A percentile compares a stretch with the other conserved stretches of the same genome.
phyloP scores from a whole-genome alignment of 2,329 filamentous ascomycete genomes.

The Neopestalotiopsis rosae region DNA sequence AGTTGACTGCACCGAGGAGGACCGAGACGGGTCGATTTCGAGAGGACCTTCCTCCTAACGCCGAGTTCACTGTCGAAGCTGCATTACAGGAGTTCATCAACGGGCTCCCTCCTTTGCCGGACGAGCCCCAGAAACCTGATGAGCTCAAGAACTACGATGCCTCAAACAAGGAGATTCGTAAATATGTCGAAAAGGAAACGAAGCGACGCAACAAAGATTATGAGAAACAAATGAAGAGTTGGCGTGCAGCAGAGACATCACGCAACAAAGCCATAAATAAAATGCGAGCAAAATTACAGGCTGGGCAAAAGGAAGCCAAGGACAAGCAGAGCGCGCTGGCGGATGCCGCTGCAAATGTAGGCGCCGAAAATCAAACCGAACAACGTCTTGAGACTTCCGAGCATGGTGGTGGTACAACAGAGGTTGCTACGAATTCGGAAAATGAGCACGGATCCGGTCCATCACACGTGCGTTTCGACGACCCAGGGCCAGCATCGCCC shows the following conservation, averaged over 20 bases:
- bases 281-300: constrained; percentile 49
- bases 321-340: constrained; percentile 39
- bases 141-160: constrained; percentile 1
- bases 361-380: constrained; percentile 23
- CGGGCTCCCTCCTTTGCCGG: constrained; percentile 49
- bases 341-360: constrained; percentile 21
- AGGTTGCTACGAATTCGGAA: background rate
- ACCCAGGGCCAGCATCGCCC: background rate
- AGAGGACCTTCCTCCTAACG: background rate
- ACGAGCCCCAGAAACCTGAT: constrained; percentile 57
- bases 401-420: background rate
- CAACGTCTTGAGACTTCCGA: constrained; percentile 29
- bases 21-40: background rate
- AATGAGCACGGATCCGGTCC: background rate
- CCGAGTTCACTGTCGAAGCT: background rate
- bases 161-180: constrained; percentile 67
- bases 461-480: background rate
- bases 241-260: constrained; percentile 57
- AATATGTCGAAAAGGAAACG: constrained; percentile 72
- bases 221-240: constrained; percentile 67
- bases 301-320: constrained; percentile 46
- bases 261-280: constrained; percentile 63
- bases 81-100: constrained; percentile 1
- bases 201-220: constrained; percentile 68
- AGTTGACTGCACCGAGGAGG: background rate